Evolutionary conservation across 768 basidiomycete species (phyloP).

Genomic region (Cyathus striatus): DNA sequence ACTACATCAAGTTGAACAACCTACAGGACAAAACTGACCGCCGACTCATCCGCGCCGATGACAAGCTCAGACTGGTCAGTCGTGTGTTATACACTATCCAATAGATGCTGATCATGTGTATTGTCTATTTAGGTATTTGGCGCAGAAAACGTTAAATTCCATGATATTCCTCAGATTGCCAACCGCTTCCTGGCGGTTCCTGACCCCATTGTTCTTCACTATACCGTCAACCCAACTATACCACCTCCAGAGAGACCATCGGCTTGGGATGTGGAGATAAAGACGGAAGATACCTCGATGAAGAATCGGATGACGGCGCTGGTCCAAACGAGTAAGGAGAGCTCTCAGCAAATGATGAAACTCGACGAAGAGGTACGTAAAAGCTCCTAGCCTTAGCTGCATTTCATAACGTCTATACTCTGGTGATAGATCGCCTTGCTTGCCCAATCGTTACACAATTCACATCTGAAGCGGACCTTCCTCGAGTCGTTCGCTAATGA

Average conservation of each 20-base stretch:
- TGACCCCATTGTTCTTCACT: conserved; percentile 79
- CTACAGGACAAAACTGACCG: conserved; percentile 82
- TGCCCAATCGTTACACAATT: conserved; percentile 82
- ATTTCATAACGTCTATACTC: not conserved
- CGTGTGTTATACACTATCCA: not conserved
- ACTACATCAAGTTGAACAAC: conserved; percentile 81
- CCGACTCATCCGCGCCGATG: conserved; percentile 65
- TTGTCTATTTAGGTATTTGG: conserved; percentile 54
- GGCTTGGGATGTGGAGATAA: conserved; percentile 87
- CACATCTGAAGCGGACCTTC: conserved; percentile 84
- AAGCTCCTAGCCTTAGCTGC: not conserved
- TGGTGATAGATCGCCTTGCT: conserved; percentile 65
- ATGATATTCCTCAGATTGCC: conserved; percentile 78
- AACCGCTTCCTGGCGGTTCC: conserved; percentile 75
- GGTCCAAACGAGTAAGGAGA: conserved; percentile 65
- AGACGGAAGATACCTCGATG: conserved; percentile 72
- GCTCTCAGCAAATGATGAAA: conserved; percentile 57
- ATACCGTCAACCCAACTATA: conserved; percentile 58
- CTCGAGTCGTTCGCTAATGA: conserved; percentile 76
- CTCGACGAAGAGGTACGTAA: conserved; percentile 83
- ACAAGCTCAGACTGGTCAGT: conserved; percentile 57
- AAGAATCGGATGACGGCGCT: conserved; percentile 77
- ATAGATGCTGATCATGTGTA: not conserved
- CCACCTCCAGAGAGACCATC: conserved; percentile 65
- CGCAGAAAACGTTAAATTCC: conserved; percentile 66